Evolutionary conservation across 2,329 filamentous ascomycete species (phyloP).

Genomic region (Hortaea werneckii): DNA sequence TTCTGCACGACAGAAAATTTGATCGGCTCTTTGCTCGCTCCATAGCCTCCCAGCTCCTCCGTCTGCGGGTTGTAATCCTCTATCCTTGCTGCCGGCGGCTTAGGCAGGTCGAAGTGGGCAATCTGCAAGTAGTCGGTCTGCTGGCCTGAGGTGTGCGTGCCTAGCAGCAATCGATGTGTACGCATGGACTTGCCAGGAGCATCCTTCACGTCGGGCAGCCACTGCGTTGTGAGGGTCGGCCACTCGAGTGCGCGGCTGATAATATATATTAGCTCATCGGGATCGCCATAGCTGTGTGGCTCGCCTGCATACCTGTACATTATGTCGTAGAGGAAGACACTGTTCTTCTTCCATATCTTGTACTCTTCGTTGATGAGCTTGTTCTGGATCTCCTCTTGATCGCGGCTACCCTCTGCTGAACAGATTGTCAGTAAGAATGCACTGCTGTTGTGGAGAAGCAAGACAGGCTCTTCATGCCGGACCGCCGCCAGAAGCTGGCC

Average conservation of each 20-base stretch:
- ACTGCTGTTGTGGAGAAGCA: neutral
- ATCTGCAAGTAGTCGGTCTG: conserved; percentile 89
- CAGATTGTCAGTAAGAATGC: neutral
- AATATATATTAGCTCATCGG: conserved; percentile 1
- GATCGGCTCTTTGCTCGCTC: conserved; percentile 63
- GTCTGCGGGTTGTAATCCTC: conserved; percentile 84
- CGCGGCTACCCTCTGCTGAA: neutral
- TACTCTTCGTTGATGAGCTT: conserved; percentile 98
- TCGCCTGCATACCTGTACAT: conserved; percentile 57
- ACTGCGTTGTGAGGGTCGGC: conserved; percentile 95
- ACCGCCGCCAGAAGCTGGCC: neutral
- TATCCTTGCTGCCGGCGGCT: conserved; percentile 59
- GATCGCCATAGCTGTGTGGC: neutral
- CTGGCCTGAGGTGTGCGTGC: conserved; percentile 84
- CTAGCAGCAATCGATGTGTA: conserved; percentile 79
- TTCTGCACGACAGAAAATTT: conserved; percentile 90
- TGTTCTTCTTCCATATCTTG: conserved; percentile 99
- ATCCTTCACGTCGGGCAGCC: conserved; percentile 89
- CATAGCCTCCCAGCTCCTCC: conserved; percentile 90
- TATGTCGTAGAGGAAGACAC: conserved; percentile 95
- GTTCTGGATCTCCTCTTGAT: conserved; percentile 48
- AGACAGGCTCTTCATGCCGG: too few relatives aligned
- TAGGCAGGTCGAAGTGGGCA: conserved; percentile 86
- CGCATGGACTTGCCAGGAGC: conserved; percentile 78
- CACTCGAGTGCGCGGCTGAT: conserved; percentile 80